Percentiles rank a stretch among this genome's conserved stretches.
Conservation (phyloP, 371 early-diverging fungal species). For the Vairimorpha apis region DNA sequence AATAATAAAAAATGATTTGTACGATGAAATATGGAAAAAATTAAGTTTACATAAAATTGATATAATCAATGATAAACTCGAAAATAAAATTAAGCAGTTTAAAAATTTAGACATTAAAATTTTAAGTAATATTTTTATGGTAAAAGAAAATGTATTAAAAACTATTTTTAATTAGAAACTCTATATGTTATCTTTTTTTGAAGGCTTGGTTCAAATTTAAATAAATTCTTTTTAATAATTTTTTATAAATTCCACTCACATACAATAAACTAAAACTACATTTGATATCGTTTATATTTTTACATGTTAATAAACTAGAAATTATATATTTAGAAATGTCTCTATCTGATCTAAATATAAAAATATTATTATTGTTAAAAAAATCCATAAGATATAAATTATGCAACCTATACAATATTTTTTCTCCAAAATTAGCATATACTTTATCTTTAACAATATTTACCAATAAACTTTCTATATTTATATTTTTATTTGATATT, state of each 20-base stretch:
- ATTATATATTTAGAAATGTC: background rate
- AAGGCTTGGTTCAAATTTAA: background rate
- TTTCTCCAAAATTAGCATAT: constrained; percentile 1
- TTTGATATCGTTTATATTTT: background rate
- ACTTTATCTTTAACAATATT: background rate
- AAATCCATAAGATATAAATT: constrained; percentile 1
- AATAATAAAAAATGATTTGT: background rate
- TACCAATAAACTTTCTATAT: background rate
- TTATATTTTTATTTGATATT: background rate
- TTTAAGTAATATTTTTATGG: no score
- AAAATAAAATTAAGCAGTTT: background rate
- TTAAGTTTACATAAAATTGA: background rate
- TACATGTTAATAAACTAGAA: background rate
- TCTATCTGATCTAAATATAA: constrained; percentile 23
- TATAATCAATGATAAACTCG: background rate
- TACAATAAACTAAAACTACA: background rate
- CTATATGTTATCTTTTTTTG: no score
- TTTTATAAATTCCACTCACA: constrained; percentile 16
- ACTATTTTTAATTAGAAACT: no score
- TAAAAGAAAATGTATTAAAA: no score
- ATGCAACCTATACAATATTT: background rate
- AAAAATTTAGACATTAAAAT: no score
- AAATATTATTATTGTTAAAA: constrained; percentile 4
- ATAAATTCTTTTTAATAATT: constrained; percentile 4
- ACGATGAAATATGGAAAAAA: background rate